A percentile compares a stretch with the other conserved stretches of the same genome.
phyloP scores from a whole-genome alignment of 2,329 filamentous ascomycete genomes.

The Teratosphaeriaceae sp. region DNA sequence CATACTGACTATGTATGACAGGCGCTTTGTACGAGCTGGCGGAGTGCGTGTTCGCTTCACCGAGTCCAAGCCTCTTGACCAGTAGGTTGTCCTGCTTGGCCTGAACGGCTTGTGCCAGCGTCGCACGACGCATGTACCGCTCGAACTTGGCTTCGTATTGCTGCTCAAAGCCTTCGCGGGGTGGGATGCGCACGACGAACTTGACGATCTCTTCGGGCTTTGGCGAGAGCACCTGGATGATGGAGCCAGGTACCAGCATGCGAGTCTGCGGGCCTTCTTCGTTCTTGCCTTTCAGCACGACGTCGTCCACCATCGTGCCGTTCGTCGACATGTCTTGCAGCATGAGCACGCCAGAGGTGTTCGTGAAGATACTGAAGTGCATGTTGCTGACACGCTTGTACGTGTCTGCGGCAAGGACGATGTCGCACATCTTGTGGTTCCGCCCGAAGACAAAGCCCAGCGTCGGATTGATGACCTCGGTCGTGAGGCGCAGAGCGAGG shows the following conservation, averaged over 20 bases:
- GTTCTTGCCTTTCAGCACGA: slow-evolving; percentile 53
- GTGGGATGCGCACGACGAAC: slow-evolving; percentile 81
- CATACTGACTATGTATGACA: slow-evolving; percentile 35
- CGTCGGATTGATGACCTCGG: slow-evolving; percentile 58
- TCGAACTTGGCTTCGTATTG: slow-evolving; percentile 63
- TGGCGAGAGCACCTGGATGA: slow-evolving; percentile 60
- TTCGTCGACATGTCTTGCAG: slow-evolving; percentile 94
- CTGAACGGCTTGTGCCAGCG: slow-evolving; percentile 13
- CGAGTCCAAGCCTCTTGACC: neutral
- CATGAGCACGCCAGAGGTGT: slow-evolving; percentile 80
- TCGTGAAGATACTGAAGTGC: slow-evolving; percentile 94
- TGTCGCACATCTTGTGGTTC: slow-evolving; percentile 64
- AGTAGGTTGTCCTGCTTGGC: slow-evolving; percentile 4
- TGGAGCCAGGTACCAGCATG: slow-evolving; percentile 65
- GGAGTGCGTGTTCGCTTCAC: slow-evolving; percentile 6
- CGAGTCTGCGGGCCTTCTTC: slow-evolving; percentile 41
- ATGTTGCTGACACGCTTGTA: slow-evolving; percentile 77
- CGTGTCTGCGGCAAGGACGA: slow-evolving; percentile 59
- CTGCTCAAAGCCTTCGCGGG: slow-evolving; percentile 57
- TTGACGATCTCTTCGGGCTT: slow-evolving; percentile 57
- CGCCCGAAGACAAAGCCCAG: slow-evolving; percentile 84
- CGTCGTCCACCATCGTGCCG: slow-evolving; percentile 77
- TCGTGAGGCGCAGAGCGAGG: slow-evolving; percentile 75
- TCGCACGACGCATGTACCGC: slow-evolving; percentile 51
- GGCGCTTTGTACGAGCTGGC: slow-evolving; percentile 16